phyloP scores from a whole-genome alignment of 257 asterid species.

The Solanum corneliomulleri region DNA sequence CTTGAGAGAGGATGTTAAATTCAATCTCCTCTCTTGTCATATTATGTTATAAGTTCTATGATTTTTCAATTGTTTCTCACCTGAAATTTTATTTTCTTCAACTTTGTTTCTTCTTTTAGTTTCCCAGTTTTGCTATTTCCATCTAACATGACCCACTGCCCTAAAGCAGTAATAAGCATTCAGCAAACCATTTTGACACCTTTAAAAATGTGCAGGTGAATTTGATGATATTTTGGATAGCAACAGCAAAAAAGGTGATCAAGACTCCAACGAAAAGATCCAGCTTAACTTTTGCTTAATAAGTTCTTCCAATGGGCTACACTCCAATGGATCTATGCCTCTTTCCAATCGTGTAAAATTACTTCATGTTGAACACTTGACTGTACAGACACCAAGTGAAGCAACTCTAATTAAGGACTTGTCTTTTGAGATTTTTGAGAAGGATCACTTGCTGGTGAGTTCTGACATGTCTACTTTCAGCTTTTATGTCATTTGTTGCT shows the following conservation, averaged over 20 bases:
- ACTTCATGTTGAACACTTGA: conserved; percentile 49
- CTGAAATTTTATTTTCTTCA: neutral
- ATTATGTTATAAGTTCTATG: neutral
- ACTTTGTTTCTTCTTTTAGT: neutral
- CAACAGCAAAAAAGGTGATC: conserved; percentile 13
- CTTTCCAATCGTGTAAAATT: conserved; percentile 23
- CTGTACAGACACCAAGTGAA: conserved; percentile 63
- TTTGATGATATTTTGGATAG: conserved; percentile 68
- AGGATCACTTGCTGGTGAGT: conserved; percentile 68
- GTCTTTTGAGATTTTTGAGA: conserved; percentile 58
- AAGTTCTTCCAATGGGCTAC: conserved; percentile 5
- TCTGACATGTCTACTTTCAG: conserved; percentile 1
- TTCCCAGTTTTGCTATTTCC: neutral
- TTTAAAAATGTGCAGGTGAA: conserved; percentile 54
- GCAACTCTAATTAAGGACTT: conserved; percentile 61
- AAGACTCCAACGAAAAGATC: conserved; percentile 38
- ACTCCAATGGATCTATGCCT: conserved; percentile 45
- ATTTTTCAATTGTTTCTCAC: neutral
- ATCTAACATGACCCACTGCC: neutral
- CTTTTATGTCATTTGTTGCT: conserved; percentile 5
- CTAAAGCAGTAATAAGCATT: neutral
- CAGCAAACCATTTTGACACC: neutral
- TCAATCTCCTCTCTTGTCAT: neutral
- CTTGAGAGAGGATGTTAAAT: neutral
- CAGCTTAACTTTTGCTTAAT: conserved; percentile 25